A percentile compares a stretch with the other conserved stretches of the same genome.
Conservation (phyloP, 2,329 filamentous ascomycete genomes). For the Pseudocercospora fuligena region DNA sequence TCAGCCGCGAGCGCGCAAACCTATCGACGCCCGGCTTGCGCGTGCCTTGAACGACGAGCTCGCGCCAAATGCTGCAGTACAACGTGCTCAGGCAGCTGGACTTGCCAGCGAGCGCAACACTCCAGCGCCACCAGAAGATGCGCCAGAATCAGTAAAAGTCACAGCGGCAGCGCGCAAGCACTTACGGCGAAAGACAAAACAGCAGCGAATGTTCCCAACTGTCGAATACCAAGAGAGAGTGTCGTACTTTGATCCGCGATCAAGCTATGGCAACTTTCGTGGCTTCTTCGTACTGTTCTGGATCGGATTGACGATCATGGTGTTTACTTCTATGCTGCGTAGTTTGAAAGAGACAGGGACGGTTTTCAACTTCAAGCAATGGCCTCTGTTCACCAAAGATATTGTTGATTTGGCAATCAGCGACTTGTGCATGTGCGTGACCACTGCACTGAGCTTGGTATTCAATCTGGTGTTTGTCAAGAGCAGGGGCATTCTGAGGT, state of each 20-base stretch:
- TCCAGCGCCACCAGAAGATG: constrained; percentile 78
- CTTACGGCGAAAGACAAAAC: constrained; percentile 65
- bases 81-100: constrained; percentile 21
- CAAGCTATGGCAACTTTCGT: constrained; percentile 90
- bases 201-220: constrained; percentile 85
- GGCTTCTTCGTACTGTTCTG: constrained; percentile 99
- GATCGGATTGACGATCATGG: constrained; percentile 96
- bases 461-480: constrained; percentile 27
- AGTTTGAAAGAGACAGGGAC: constrained; percentile 94
- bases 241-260: constrained; percentile 92
- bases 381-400: constrained; percentile 85
- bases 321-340: constrained; percentile 87
- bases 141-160: constrained; percentile 87
- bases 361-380: constrained; percentile 83
- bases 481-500: constrained; percentile 39
- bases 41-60: constrained; percentile 28
- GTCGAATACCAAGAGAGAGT: constrained; percentile 89
- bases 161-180: constrained; percentile 85
- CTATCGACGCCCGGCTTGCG: constrained; percentile 29
- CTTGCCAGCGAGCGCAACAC: constrained; percentile 62
- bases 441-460: constrained; percentile 23
- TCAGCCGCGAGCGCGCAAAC: constrained; percentile 36
- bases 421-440: constrained; percentile 73
- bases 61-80: constrained; percentile 8
- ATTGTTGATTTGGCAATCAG: constrained; percentile 83